Conservation (phyloP, 768 basidiomycete genomes). For the Megacollybia marginata region DNA sequence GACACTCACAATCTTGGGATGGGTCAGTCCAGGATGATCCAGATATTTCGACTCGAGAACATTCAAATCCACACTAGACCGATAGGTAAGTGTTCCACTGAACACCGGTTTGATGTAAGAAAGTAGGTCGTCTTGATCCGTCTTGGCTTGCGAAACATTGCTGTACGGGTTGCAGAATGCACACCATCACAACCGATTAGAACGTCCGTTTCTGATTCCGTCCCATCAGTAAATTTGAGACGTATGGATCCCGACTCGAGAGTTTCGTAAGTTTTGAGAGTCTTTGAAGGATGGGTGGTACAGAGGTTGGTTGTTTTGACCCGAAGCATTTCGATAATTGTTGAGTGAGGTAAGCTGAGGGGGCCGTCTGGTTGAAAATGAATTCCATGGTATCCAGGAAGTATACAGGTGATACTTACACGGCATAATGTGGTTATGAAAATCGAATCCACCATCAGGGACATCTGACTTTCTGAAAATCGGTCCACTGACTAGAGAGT, state of each 20-base stretch:
- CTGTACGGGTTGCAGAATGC: slow-evolving; percentile 12
- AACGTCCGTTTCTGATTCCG: too few species aligned
- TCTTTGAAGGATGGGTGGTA: slow-evolving; percentile 17
- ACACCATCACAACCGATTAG: too few species aligned
- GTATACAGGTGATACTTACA: slow-evolving; percentile 9
- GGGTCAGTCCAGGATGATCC: too few species aligned
- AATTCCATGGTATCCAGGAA: background rate
- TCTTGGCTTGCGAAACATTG: slow-evolving; percentile 17
- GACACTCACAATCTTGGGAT: too few species aligned
- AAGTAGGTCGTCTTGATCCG: too few species aligned
- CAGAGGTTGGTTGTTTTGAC: slow-evolving; percentile 14
- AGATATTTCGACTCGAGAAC: too few species aligned
- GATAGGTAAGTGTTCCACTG: too few species aligned
- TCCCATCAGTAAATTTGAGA: slow-evolving; percentile 17
- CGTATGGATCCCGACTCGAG: slow-evolving; percentile 5
- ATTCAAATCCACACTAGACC: too few species aligned
- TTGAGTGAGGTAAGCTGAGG: slow-evolving; percentile 13
- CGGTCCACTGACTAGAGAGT: slow-evolving; percentile 11
- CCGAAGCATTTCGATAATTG: slow-evolving; percentile 16
- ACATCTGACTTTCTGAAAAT: slow-evolving; percentile 20
- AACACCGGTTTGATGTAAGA: too few species aligned
- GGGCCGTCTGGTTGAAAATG: slow-evolving; percentile 13
- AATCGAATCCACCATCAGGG: slow-evolving; percentile 12
- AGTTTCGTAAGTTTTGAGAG: slow-evolving; percentile 8
- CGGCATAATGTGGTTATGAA: slow-evolving; percentile 20